phyloP scores from a whole-genome alignment of 495 filamentous ascomycete genomes.

The Penicillium robsamsonii region DNA sequence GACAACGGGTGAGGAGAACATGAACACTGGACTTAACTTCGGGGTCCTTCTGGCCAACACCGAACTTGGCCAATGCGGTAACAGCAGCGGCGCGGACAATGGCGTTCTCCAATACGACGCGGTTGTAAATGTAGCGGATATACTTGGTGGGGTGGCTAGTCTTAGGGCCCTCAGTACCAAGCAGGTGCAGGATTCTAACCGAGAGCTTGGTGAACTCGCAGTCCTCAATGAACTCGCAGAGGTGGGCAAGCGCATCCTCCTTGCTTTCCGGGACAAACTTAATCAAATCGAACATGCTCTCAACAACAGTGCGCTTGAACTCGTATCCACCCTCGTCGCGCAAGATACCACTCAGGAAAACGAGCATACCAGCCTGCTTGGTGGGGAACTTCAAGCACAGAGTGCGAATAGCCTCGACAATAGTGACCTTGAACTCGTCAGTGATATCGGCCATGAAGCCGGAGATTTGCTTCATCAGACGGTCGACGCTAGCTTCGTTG shows the following conservation, averaged over 20 bases:
- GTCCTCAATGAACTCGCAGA: constrained; percentile 99
- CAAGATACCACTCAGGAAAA: constrained; percentile 91
- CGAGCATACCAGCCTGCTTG: constrained; percentile 97
- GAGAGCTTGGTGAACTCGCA: constrained; percentile 99
- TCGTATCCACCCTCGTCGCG: constrained; percentile 97
- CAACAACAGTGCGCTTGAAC: constrained; percentile 95
- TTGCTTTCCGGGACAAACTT: constrained; percentile 98
- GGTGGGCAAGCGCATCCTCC: constrained; percentile 91
- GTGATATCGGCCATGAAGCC: constrained; percentile 98
- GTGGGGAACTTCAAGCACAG: constrained; percentile 95
- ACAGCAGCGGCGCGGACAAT: constrained; percentile 94
- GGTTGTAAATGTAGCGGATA: constrained; percentile 98
- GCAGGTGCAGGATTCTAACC: constrained; percentile 87
- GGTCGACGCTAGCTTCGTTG: constrained; percentile 94
- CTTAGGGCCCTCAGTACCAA: constrained; percentile 92
- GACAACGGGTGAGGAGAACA: constrained; percentile 86
- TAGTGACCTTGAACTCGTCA: constrained; percentile 99
- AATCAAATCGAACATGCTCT: constrained; percentile 99
- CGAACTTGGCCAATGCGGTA: constrained; percentile 94
- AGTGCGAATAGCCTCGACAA: constrained; percentile 96
- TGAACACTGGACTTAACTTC: constrained; percentile 94
- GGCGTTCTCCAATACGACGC: constrained; percentile 95
- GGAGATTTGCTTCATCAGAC: constrained; percentile 97
- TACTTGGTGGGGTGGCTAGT: constrained; percentile 97
- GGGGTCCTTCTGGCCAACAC: constrained; percentile 91